Evolutionary conservation across 164 flowering plant genomes (phyloP).

Genomic region (Chloranthus sessilifolius): DNA sequence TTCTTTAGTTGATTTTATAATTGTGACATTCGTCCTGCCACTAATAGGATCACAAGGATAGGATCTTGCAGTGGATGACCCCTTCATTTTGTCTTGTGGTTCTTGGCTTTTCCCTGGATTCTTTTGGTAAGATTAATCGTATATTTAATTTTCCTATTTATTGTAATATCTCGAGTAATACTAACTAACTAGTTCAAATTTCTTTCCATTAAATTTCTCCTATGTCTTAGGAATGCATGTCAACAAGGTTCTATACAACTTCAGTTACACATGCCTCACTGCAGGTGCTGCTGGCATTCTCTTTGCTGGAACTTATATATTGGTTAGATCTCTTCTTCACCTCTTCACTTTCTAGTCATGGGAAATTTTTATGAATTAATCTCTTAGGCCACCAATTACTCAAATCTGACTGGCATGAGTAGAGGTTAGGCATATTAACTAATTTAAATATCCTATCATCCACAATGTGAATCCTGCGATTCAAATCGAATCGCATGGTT

Average conservation of each 20-base stretch:
- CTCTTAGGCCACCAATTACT: background rate
- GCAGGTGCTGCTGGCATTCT: slow-evolving; percentile 66
- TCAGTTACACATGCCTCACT: slow-evolving; percentile 68
- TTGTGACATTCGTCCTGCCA: background rate
- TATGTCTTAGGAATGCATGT: slow-evolving; percentile 54
- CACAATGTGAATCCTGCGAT: too few relatives aligned
- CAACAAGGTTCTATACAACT: slow-evolving; percentile 65
- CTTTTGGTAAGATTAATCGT: slow-evolving; percentile 31
- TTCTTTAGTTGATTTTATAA: background rate
- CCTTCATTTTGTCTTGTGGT: slow-evolving; percentile 35
- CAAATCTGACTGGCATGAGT: background rate
- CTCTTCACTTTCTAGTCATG: background rate
- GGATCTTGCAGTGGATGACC: slow-evolving; percentile 50
- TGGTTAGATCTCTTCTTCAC: slow-evolving; percentile 29
- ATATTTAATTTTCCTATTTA: background rate
- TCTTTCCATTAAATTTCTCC: background rate
- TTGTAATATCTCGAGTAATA: background rate
- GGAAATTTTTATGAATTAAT: background rate
- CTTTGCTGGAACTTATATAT: slow-evolving; percentile 47
- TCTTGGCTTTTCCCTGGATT: slow-evolving; percentile 38
- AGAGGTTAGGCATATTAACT: too few relatives aligned
- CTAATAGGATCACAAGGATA: slow-evolving; percentile 49
- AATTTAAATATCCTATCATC: too few relatives aligned
- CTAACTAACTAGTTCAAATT: background rate
- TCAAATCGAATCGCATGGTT: too few relatives aligned